Percentiles rank a stretch among this genome's conserved stretches.
Conservation (phyloP, 2,329 filamentous ascomycete genomes). For the Xylogone sp. region DNA sequence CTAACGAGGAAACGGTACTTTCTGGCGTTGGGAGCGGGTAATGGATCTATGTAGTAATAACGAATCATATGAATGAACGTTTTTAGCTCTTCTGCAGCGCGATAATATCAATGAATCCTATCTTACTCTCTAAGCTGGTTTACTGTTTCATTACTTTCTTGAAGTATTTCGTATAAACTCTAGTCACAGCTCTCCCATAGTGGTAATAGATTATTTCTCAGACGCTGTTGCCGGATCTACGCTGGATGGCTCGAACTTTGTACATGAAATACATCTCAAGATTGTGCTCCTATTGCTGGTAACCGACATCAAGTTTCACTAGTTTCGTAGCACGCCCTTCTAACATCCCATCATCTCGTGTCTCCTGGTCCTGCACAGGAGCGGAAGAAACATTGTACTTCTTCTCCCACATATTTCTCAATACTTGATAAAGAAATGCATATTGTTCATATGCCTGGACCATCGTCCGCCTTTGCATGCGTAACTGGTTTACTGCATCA, state of each 20-base stretch:
- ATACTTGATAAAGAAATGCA: constrained; percentile 81
- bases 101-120: too few species aligned
- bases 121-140: too few species aligned
- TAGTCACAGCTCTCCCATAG: background rate
- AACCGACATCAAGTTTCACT: background rate
- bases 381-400: constrained; percentile 39
- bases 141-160: too few species aligned
- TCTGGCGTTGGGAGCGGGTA: background rate
- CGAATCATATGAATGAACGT: background rate
- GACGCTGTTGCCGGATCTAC: background rate
- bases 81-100: background rate
- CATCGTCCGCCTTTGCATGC: constrained; percentile 91
- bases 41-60: background rate
- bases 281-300: background rate
- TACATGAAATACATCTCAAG: background rate
- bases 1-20: background rate
- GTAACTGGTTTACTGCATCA: constrained; percentile 72
- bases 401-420: constrained; percentile 71
- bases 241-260: background rate
- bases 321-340: background rate
- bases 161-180: too few species aligned
- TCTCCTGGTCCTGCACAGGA: background rate
- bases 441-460: constrained; percentile 87
- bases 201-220: background rate
- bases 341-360: background rate